Percentiles rank a stretch among this genome's conserved stretches.
Evolutionary conservation across 2,329 filamentous ascomycete species (phyloP).

Genomic region (Cladosporium phlei): DNA sequence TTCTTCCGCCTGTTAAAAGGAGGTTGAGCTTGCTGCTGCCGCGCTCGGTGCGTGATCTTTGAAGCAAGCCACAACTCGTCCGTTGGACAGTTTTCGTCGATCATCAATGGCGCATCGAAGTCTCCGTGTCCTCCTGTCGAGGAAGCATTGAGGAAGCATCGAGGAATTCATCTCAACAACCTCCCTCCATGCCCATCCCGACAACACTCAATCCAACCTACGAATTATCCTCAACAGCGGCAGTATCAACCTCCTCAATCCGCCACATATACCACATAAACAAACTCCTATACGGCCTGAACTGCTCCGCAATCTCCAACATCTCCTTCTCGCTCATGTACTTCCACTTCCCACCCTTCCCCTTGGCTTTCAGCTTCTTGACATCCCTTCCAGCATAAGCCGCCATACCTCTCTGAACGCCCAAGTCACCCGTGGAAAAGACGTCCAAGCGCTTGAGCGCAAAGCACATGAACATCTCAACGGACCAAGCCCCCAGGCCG

Average conservation of each 20-base stretch:
- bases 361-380: slow-evolving; percentile 71
- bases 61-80: no score
- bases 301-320: slow-evolving; percentile 72
- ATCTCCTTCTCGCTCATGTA: slow-evolving; percentile 96
- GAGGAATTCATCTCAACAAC: no score
- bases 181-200: no score
- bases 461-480: slow-evolving; percentile 98
- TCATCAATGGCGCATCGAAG: no score
- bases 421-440: slow-evolving; percentile 85
- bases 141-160: no score
- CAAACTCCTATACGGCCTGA: slow-evolving; percentile 76
- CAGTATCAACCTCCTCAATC: slow-evolving; percentile 21
- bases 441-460: slow-evolving; percentile 92
- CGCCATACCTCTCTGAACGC: slow-evolving; percentile 92
- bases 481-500: slow-evolving; percentile 83
- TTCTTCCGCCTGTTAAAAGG: no score
- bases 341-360: slow-evolving; percentile 90
- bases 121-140: no score
- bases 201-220: no score
- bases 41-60: no score
- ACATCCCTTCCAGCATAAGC: slow-evolving; percentile 79
- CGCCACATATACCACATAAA: slow-evolving; percentile 99
- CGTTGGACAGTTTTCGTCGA: no score
- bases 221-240: slow-evolving; percentile 20
- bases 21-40: no score